These are phyloP conservation scores for Zoysia pacifica DNA, from an alignment of 176 grass and related monocot genomes.

Conservation along the genomic window DNA sequence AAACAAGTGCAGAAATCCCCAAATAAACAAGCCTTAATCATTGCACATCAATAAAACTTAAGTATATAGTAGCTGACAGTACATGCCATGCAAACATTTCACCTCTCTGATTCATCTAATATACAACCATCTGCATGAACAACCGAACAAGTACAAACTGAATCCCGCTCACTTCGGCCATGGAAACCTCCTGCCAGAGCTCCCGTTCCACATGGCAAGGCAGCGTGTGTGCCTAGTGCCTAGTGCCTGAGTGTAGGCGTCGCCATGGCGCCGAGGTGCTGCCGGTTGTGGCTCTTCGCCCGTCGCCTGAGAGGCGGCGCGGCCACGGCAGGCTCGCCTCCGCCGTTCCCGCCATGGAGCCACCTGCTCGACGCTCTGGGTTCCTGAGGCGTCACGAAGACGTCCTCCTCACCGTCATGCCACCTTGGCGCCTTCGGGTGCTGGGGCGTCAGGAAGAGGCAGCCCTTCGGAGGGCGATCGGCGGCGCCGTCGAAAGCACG, in stretches of 20 bases:
- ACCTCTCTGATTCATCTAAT: neutral
- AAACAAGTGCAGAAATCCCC: neutral
- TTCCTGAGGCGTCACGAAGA: slow-evolving; percentile 48
- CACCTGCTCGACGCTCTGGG: neutral
- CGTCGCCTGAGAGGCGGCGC: slow-evolving; percentile 10
- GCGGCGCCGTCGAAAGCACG: too few species aligned
- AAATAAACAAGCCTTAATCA: neutral
- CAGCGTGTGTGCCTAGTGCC: neutral
- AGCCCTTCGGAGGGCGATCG: neutral
- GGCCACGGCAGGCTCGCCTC: neutral
- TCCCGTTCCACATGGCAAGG: neutral
- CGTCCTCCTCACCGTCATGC: neutral
- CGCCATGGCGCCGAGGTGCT: neutral
- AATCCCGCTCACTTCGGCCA: slow-evolving; percentile 1
- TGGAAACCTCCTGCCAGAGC: neutral
- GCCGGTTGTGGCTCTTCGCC: neutral
- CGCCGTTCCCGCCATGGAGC: neutral
- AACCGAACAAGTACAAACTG: neutral
- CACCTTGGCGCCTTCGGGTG: slow-evolving; percentile 20
- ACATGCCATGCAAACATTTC: neutral
- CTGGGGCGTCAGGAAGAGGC: slow-evolving; percentile 48
- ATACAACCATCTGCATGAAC: neutral
- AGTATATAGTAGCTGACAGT: neutral
- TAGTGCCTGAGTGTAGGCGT: slow-evolving; percentile 2
- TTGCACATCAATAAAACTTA: neutral